Evolutionary conservation across 768 basidiomycete genomes (phyloP), one percentile per base, ranked within the genome.

Genomic region (Mycena haematopus): DNA sequence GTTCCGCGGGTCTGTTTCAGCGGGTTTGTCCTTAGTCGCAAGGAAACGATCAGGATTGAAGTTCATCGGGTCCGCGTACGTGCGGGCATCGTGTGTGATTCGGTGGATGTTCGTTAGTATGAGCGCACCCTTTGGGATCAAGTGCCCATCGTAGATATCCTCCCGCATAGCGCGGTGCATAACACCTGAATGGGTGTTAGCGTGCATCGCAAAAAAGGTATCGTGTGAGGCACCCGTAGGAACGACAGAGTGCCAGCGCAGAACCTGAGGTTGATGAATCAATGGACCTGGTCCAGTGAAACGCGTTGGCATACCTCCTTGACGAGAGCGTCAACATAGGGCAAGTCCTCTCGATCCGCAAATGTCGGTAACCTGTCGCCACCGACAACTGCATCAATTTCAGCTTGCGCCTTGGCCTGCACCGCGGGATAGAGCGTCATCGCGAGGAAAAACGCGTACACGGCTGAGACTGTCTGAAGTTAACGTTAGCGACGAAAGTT

Each of bases 31-130:
- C 62, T 76, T 79, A 21, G 73, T 74, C 70, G 78, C 74, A 33
- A 89, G 75, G 73, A 84, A 89, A 31, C 88, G 83, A 54, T 85
- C 85, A 22, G 88, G 88, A 47, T 80, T 81, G 70, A 89, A 90
- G 54, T 71, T 69, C 61, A 81, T 75, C 4, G 88, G 87, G 46
- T 85, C 76, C 36, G 76, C 68, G 71, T 89, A 89, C 27, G 74
- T 78, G 62, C 76, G 74, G 33, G 83, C 77, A 68, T 89, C 86
- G 66, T 85, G 85, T 7, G 81, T 75, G 45, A 88, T 77, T 44
- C 60, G 50, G 52, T 58, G 52, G 59, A 85, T 75, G 65, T 87
- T 87, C 13, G 79, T 75, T 53, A 86, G 78, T 9, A 86, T 75
- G 42, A 85, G 71, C 7, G 84, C 73, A 15, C 84, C 85, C 62